phyloP scores from a whole-genome alignment of 176 grass and related monocot genomes.

The Typha latifolia region DNA sequence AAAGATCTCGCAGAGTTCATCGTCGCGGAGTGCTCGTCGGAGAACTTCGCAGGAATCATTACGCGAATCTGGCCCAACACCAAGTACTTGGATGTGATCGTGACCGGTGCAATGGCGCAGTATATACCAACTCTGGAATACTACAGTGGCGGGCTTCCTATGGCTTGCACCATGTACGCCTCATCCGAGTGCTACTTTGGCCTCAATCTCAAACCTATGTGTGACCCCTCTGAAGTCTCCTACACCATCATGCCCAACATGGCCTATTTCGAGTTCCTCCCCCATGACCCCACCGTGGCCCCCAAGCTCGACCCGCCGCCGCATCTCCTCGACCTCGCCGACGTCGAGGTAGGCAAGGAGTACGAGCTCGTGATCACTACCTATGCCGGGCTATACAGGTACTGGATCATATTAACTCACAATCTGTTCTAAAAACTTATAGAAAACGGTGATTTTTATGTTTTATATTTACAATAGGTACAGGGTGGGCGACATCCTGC shows the following conservation, averaged over 20 bases:
- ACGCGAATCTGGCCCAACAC: conserved; percentile 83
- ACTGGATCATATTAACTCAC: conserved; percentile 1
- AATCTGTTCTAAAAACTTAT: not conserved
- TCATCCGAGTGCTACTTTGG: conserved; percentile 99
- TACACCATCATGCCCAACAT: conserved; percentile 99
- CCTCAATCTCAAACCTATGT: conserved; percentile 86
- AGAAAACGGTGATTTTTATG: not conserved
- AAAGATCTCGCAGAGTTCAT: conserved; percentile 43
- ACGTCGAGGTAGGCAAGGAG: conserved; percentile 59
- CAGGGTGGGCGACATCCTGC: conserved; percentile 68
- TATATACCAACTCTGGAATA: conserved; percentile 92
- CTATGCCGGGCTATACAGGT: conserved; percentile 80
- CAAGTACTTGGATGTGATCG: conserved; percentile 97
- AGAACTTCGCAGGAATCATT: conserved; percentile 68
- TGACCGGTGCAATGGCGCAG: conserved; percentile 93
- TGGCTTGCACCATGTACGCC: conserved; percentile 97
- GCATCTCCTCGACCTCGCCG: conserved; percentile 55
- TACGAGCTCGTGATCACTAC: conserved; percentile 95
- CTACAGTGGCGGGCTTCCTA: conserved; percentile 75
- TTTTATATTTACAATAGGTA: not conserved
- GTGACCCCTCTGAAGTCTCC: conserved; percentile 69
- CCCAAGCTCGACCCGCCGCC: conserved; percentile 12
- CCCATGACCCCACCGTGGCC: conserved; percentile 21
- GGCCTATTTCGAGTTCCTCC: conserved; percentile 94
- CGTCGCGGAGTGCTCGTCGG: conserved; percentile 39